These are phyloP conservation scores for Acanthamoeba royreba DNA, from an alignment of 208 protist genomes.

Conservation along the genomic window DNA sequence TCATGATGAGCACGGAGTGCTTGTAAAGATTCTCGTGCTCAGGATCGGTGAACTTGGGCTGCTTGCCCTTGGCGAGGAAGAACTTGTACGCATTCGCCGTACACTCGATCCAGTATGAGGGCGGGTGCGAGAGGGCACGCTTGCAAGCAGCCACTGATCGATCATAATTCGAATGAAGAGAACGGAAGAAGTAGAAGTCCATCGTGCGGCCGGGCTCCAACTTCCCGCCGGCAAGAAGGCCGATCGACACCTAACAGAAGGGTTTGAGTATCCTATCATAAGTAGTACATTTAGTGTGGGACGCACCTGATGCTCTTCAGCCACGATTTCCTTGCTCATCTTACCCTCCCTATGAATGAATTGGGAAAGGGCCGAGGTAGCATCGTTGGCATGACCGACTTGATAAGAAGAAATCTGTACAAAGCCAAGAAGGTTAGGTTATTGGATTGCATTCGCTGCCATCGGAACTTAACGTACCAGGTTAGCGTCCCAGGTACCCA, in stretches of 20 bases:
- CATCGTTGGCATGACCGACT: not conserved
- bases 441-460: no score
- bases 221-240: not conserved
- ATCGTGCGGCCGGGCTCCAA: not conserved
- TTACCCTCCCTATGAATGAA: not conserved
- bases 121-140: not conserved
- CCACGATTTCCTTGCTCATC: not conserved
- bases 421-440: no score
- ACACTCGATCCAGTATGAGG: not conserved
- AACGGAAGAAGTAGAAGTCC: not conserved
- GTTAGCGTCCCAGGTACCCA: not conserved
- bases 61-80: slow-evolving; percentile 44
- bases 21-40: not conserved
- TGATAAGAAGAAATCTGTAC: not conserved
- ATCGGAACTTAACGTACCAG: no score
- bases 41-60: not conserved
- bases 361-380: not conserved
- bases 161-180: not conserved
- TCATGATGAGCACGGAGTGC: slow-evolving; percentile 39
- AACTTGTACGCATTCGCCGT: not conserved
- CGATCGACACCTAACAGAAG: no score
- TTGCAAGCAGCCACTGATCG: not conserved
- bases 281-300: no score
- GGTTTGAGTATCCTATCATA: no score
- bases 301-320: not conserved